Conservation (phyloP, 768 basidiomycete species). For the Trametes gibbosa region DNA sequence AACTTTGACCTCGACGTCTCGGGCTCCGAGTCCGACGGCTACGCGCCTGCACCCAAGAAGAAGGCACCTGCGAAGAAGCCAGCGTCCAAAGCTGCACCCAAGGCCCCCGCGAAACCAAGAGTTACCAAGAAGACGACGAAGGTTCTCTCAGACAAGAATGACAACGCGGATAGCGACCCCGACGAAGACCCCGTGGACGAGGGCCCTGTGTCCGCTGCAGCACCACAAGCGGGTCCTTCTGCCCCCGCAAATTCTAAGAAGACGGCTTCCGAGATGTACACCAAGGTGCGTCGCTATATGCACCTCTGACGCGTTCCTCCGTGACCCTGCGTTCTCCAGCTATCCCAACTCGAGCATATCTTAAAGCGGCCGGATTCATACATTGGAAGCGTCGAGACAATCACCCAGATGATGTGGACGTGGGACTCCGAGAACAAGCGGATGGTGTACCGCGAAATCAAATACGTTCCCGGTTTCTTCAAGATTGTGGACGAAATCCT, state of each 20-base stretch:
- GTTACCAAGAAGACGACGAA: slow-evolving; percentile 61
- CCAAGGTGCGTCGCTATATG: slow-evolving; percentile 57
- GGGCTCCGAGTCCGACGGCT: slow-evolving; percentile 65
- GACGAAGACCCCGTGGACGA: slow-evolving; percentile 41
- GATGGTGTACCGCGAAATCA: slow-evolving; percentile 80
- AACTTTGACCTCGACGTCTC: slow-evolving; percentile 57
- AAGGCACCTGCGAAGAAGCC: slow-evolving; percentile 32
- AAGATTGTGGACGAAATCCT: slow-evolving; percentile 99
- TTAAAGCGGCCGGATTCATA: slow-evolving; percentile 91
- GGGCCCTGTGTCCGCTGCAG: slow-evolving; percentile 35
- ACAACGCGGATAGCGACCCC: slow-evolving; percentile 56
- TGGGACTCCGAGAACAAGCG: slow-evolving; percentile 81
- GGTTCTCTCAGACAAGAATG: slow-evolving; percentile 59
- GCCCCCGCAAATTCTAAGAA: slow-evolving; percentile 50
- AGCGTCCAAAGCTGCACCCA: slow-evolving; percentile 45
- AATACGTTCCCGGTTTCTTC: slow-evolving; percentile 96
- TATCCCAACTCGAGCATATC: slow-evolving; percentile 93
- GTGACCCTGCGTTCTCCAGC: slow-evolving; percentile 43
- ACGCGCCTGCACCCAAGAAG: slow-evolving; percentile 54
- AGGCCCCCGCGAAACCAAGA: slow-evolving; percentile 50
- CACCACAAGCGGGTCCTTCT: slow-evolving; percentile 24
- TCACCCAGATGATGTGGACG: slow-evolving; percentile 91
- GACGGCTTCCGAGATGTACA: slow-evolving; percentile 88
- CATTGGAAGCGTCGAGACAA: slow-evolving; percentile 91
- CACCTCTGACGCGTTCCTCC: background rate